Percentiles rank a stretch among this genome's conserved stretches.
Conservation (phyloP, 768 basidiomycete species). For the Xerocomellus dryophilus region DNA sequence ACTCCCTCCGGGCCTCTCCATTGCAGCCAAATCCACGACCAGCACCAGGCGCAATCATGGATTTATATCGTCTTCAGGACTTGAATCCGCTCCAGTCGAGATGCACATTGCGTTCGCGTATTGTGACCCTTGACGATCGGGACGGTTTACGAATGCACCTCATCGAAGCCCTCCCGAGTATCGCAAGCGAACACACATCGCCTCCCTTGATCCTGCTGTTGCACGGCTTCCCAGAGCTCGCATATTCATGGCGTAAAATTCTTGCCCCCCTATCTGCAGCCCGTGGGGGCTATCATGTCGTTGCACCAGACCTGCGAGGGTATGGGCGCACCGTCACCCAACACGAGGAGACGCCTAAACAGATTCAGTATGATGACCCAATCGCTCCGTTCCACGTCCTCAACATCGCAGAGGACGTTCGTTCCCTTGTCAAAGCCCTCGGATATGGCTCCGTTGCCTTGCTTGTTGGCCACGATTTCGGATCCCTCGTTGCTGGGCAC, state of each 20-base stretch:
- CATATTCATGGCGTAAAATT: conserved; percentile 63
- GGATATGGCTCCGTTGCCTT: conserved; percentile 45
- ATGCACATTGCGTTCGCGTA: conserved; percentile 37
- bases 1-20: neutral
- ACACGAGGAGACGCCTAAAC: conserved; percentile 7
- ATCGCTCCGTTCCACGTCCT: conserved; percentile 48
- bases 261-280: conserved; percentile 46
- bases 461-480: conserved; percentile 63
- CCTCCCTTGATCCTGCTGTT: conserved; percentile 53
- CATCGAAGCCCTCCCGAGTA: conserved; percentile 43
- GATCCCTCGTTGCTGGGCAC: conserved; percentile 50
- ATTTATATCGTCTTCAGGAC: conserved; percentile 4
- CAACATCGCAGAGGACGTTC: conserved; percentile 50
- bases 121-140: conserved; percentile 44
- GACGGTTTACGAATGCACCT: conserved; percentile 41
- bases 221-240: conserved; percentile 66
- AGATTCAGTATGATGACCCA: conserved; percentile 46
- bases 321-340: conserved; percentile 43
- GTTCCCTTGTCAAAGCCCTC: conserved; percentile 49
- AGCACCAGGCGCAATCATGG: conserved; percentile 11
- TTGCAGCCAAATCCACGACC: neutral
- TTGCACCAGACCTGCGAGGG: conserved; percentile 62
- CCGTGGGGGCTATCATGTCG: conserved; percentile 50
- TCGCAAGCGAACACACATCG: conserved; percentile 15
- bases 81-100: conserved; percentile 25